Base-by-base conservation (phyloP, 306 rosid species). In the Macrotyloma uniflorum region DNA sequence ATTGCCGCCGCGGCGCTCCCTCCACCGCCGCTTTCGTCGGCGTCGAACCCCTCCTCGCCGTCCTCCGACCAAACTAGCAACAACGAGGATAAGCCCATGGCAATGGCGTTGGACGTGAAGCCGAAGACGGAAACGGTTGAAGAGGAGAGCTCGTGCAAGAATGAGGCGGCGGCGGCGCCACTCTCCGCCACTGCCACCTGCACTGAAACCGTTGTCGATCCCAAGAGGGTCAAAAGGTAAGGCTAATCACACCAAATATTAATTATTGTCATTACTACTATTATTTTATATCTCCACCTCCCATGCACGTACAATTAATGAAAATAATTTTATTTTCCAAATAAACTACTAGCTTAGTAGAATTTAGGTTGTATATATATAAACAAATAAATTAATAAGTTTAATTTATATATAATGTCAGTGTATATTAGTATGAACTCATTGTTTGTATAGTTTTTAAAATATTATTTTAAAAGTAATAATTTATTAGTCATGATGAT, bases 171-270 rank as follows among this genome's bases (percentile, higher is more conserved):
- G 68, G 73, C 63, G 46, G 63, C 81, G 49, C 86, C 79, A 3
- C 6, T 20, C 58, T 68, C 84, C 24, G 71, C 69, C 47, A 66
- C 61, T 81, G 65, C 54, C 63, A 33, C 76, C 75, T 82, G 84
- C 28, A 78, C 79, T n/a, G 90, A 87, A 66, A 67, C 83, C 23
- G n/a, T 78, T 63, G 62, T 72, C 30, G 99, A 95, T 75, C 97
- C 98, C 45, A 95, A 95, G 76, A 87, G 97, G 89, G 98, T 95
- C 57, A 95, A 95, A 80, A 91, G 99, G 99, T 95, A 88, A 70
- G 62, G 75, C 5, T 36, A 63, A 55, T 61, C 14, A 57, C 58
- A 7, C 15, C 4, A 40, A 62, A 59, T 69, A 62, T 57, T 53
- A n/a, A 24, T 62, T 76, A 50, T 26, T 22, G 51, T 14, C 22